phyloP scores from a whole-genome alignment of 108 stramenopile species.

The Fragilaria radians region DNA sequence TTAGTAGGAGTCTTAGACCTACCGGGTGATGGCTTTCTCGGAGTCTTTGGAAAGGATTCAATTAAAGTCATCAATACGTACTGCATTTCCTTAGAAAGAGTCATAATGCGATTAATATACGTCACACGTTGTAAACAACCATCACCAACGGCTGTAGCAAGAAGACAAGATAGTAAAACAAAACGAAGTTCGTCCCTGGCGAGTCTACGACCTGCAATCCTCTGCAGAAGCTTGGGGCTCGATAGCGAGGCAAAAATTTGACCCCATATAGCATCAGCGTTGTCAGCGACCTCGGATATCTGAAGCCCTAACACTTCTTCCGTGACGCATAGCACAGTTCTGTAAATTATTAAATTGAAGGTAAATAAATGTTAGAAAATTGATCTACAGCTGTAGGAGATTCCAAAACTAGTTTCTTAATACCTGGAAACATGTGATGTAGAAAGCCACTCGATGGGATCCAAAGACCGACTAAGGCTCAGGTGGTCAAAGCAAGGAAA shows the following conservation, averaged over 20 bases:
- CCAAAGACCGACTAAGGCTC: constrained; percentile 6
- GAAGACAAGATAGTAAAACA: constrained; percentile 27
- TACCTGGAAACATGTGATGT: constrained; percentile 20
- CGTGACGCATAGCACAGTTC: constrained; percentile 26
- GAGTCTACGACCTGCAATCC: background rate
- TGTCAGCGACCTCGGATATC: constrained; percentile 6
- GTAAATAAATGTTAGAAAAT: too few relatives aligned
- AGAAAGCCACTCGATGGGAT: constrained; percentile 8
- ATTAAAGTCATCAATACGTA: constrained; percentile 32
- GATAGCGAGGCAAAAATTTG: constrained; percentile 27
- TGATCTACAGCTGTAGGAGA: too few relatives aligned
- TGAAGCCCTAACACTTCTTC: constrained; percentile 19
- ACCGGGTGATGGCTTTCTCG: constrained; percentile 5
- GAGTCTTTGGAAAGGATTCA: constrained; percentile 9
- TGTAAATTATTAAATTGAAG: constrained; percentile 8
- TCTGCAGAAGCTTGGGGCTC: constrained; percentile 3
- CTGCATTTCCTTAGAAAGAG: constrained; percentile 22
- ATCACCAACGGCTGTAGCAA: constrained; percentile 28
- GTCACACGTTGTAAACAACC: constrained; percentile 23
- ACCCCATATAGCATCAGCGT: background rate
- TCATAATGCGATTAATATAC: constrained; percentile 46
- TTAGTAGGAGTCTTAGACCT: background rate
- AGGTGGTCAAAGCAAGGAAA: constrained; percentile 22
- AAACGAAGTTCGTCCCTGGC: background rate
- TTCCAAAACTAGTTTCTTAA: too few relatives aligned